Evolutionary conservation across 768 basidiomycete species (phyloP), one percentile per base, ranked within the genome.

Genomic region (Boletus sp.): DNA sequence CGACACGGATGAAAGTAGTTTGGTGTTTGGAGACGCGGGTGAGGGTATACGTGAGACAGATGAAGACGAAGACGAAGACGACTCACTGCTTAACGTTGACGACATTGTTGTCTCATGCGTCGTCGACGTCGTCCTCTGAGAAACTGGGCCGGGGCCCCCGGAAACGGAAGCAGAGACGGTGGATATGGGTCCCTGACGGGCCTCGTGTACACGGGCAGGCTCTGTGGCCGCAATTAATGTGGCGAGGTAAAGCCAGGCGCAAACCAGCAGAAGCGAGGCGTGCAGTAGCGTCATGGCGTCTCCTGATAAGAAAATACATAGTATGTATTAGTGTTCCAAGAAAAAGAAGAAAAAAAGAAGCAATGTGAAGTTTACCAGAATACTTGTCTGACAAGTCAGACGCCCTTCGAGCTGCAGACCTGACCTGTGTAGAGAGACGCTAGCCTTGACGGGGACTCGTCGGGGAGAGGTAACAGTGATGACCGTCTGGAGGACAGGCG

Each of bases 141-240:
- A 61, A 37, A 20, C 45, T 48, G 59, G 58, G 1, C 58, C 59
- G 5, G 61, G 58, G 10, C 37, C 61, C 2, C 14, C 5, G 30
- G 58, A 33, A 46, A 20, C 35, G 17, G 52, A 29, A 12, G 30
- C 9, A 42, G 7, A 17, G 14, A 7, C 5, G 24, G 24, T 37
- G 58, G 41, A 45, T 37, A 56, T 40, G 50, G 60, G 58, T 29
- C 54, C 69, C 49, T 70, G 67, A 4, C 63, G 67, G 17, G 60
- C 59, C 67, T 67, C 63, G 36, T 60, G 65, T 54, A 47, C 9
- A 5, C 7, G 59, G 52, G 57, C 45, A 58, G 53, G 58, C 20
- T 9, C 36, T n/a, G 59, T 55, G 46, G 67, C 65, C 52, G 54
- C 55, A 33, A 46, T 44, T 32, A 59, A 57, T 49, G 66, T 48